Evolutionary conservation across 768 basidiomycete species (phyloP).

Genomic region (Leccinum incarnatum): DNA sequence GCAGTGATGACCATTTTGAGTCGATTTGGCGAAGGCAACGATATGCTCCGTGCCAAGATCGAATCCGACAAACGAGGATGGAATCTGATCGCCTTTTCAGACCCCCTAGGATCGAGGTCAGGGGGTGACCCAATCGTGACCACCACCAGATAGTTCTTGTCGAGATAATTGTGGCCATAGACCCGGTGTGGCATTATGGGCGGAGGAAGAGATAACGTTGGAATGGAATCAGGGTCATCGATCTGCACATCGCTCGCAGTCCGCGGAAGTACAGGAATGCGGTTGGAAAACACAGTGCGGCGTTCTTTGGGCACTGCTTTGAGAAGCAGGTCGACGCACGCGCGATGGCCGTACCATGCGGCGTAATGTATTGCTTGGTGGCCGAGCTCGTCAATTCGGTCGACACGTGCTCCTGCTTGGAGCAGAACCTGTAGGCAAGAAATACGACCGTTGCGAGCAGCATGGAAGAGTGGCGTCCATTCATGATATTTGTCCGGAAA

Average conservation of each 20-base stretch:
- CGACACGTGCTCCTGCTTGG: conserved; percentile 73
- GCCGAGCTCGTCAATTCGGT: conserved; percentile 77
- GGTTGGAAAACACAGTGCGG: conserved; percentile 15
- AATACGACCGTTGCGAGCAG: conserved; percentile 80
- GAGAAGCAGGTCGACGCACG: conserved; percentile 62
- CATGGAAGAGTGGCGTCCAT: conserved; percentile 97
- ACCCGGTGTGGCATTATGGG: conserved; percentile 98
- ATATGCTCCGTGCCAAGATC: conserved; percentile 61
- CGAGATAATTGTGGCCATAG: conserved; percentile 95
- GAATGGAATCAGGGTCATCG: conserved; percentile 89
- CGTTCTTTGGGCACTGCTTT: conserved; percentile 29
- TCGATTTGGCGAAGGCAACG: conserved; percentile 68
- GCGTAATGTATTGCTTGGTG: conserved; percentile 90
- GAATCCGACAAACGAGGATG: conserved; percentile 74
- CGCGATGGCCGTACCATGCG: conserved; percentile 90
- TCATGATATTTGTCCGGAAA: conserved; percentile 94
- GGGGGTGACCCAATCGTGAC: conserved; percentile 70
- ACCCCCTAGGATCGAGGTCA: conserved; percentile 32
- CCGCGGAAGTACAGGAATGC: conserved; percentile 23
- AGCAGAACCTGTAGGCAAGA: conserved; percentile 77
- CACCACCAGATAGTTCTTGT: conserved; percentile 81
- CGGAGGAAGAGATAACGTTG: conserved; percentile 91
- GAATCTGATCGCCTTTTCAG: conserved; percentile 56
- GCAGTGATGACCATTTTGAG: conserved; percentile 96
- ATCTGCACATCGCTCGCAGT: conserved; percentile 33